Evolutionary conservation across 805 yeast genomes (phyloP).

Genomic region (Wilhelminamyces savonicus): DNA sequence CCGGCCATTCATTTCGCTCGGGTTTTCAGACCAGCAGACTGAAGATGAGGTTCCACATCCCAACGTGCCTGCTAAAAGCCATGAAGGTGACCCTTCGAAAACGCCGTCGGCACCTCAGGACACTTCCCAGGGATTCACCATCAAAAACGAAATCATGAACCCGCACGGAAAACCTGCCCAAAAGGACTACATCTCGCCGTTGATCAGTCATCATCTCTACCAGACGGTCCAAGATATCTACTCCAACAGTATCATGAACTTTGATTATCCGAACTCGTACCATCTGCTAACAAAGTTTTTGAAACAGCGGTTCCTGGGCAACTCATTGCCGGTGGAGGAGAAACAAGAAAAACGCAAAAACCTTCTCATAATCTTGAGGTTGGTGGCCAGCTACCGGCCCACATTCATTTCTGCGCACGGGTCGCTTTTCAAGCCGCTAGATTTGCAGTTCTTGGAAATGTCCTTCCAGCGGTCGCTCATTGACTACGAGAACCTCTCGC

Average conservation of each 20-base stretch:
- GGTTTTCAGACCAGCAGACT: constrained; percentile 17
- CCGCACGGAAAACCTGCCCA: neutral
- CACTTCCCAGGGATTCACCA: constrained; percentile 5
- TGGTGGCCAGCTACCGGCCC: constrained; percentile 64
- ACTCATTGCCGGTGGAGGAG: constrained; percentile 27
- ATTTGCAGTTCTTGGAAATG: constrained; percentile 48
- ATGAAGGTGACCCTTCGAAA: constrained; percentile 2
- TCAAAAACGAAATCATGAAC: neutral
- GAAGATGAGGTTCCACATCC: no score
- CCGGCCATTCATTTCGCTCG: constrained; percentile 38
- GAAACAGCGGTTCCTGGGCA: constrained; percentile 50
- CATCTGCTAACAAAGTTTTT: constrained; percentile 54
- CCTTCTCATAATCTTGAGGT: constrained; percentile 41
- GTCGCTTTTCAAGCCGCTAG: constrained; percentile 60
- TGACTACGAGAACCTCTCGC: constrained; percentile 38
- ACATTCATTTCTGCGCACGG: constrained; percentile 74
- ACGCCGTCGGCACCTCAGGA: constrained; percentile 5
- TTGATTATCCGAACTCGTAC: constrained; percentile 58
- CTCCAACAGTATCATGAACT: constrained; percentile 41
- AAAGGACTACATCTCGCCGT: constrained; percentile 49
- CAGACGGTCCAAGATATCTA: constrained; percentile 46
- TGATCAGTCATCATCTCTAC: constrained; percentile 50
- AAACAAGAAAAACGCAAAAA: constrained; percentile 24
- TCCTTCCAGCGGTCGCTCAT: constrained; percentile 37
- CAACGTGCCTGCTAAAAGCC: no score